These are phyloP conservation scores for Pelargonium cotyledonis DNA, from an alignment of 441 rosid species.

Conservation along the genomic window DNA sequence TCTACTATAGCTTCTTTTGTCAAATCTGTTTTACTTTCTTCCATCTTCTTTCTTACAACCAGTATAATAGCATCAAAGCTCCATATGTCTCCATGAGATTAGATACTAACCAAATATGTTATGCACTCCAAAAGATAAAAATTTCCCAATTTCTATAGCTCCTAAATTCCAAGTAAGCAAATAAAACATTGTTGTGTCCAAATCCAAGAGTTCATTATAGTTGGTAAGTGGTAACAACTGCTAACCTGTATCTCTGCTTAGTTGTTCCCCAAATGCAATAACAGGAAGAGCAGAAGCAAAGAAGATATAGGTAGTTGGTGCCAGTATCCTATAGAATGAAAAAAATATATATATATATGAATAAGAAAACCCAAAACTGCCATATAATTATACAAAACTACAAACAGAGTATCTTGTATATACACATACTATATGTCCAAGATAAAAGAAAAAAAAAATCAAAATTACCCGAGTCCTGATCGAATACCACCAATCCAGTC, in stretches of 20 bases:
- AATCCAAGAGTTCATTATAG: not conserved
- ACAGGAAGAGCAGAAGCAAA: constrained; percentile 93
- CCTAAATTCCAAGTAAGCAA: not conserved
- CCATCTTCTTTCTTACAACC: not conserved
- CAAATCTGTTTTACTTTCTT: not conserved
- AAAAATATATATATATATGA: not conserved
- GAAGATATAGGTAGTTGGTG: constrained; percentile 73
- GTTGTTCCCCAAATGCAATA: constrained; percentile 88
- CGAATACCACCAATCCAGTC: constrained; percentile 56
- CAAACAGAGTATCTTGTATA: not conserved
- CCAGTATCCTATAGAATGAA: constrained; percentile 38
- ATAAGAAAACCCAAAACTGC: not conserved
- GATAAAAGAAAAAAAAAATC: not conserved
- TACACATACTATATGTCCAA: no score
- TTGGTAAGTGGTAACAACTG: not conserved
- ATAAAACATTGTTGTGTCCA: not conserved
- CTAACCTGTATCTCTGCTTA: constrained; percentile 70
- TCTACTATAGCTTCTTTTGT: not conserved
- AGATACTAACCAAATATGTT: not conserved
- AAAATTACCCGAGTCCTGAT: constrained; percentile 49
- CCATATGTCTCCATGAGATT: not conserved
- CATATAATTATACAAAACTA: not conserved
- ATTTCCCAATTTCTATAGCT: not conserved
- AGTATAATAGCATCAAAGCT: not conserved
- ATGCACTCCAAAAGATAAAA: not conserved